These are phyloP conservation scores for Ophiosphaerella korrae DNA, from an alignment of 2,329 filamentous ascomycete species.

Conservation along the genomic window DNA sequence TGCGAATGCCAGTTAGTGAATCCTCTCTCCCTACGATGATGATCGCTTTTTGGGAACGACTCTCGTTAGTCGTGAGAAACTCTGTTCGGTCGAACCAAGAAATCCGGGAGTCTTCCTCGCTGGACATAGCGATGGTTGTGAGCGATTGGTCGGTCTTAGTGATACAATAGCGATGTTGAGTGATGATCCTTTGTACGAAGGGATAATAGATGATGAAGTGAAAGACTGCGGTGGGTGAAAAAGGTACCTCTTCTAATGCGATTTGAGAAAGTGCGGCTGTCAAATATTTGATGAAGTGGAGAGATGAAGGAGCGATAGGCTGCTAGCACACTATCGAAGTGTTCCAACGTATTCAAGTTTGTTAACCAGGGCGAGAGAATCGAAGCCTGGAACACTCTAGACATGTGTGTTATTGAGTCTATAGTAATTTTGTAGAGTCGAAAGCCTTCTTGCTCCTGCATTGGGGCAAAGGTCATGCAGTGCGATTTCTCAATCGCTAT, in stretches of 20 bases:
- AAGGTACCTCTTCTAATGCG: too few species aligned
- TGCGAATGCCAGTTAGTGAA: slow-evolving; percentile 2
- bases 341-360: too few species aligned
- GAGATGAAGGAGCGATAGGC: too few species aligned
- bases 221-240: too few species aligned
- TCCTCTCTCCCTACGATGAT: not conserved
- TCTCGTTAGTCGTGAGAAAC: too few species aligned
- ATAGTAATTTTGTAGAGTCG: not conserved
- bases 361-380: too few species aligned
- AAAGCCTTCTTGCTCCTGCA: not conserved
- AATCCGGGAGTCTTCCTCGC: too few species aligned
- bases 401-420: not conserved
- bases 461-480: not conserved
- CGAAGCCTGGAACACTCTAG: too few species aligned
- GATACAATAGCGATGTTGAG: not conserved
- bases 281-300: not conserved
- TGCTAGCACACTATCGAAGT: too few species aligned
- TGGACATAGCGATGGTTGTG: not conserved
- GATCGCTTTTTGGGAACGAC: not conserved
- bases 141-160: not conserved
- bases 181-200: too few species aligned
- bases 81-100: too few species aligned
- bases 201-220: not conserved
- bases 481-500: slow-evolving; percentile 15
- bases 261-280: too few species aligned